Base-by-base conservation (phyloP, 2,329 filamentous ascomycete genomes). In the Xylaria sp. region DNA sequence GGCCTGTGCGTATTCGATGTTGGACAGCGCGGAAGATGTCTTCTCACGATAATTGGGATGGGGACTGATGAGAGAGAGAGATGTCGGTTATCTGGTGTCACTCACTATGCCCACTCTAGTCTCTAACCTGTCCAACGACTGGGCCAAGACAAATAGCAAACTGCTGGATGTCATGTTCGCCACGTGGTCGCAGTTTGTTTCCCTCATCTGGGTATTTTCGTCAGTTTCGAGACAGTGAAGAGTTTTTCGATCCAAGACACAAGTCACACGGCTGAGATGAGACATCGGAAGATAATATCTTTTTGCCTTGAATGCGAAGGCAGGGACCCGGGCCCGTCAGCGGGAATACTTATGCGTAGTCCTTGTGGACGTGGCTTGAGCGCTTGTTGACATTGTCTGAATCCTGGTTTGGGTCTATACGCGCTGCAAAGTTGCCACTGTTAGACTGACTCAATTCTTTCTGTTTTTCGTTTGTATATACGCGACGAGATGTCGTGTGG, bases 261-360 rank as follows among this genome's bases (percentile, higher is more conserved):
- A 52, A 48, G 42, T 46, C 13, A 46, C 42, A 13, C 42, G 34
- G 54, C 34, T 66, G 62, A 69, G 68, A 69, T 66, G 62, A 69
- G 68, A 69, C 64, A 70, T 54, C 39, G 55, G 59, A 60, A 57
- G 61, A 53, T 65, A 61, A 49, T 57, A 16, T 8, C n/a, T 42
- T 51, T 50, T 34, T 8, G 30, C 1, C 37, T 39, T 39, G 4
- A 39, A 1, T 13, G 8, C n/a, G 23, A 52, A 11, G n/a, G 42
- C 48, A 49, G 35, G 44, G 16, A 18, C 50, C 23, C 44, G 46
- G 9, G 34, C 18, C 23, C 23, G 23, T 30, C 23, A 4, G 23
- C 23, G 2, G 23, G 23, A 30, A 7, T 10, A 3, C n/a, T 19
- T 4, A 54, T 52, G 55, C 9, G 44, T 4, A n/a, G 23, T 10